Evolutionary conservation across 1,284 basidiomycete species (phyloP).

Genomic region (Inonotus obliquus): DNA sequence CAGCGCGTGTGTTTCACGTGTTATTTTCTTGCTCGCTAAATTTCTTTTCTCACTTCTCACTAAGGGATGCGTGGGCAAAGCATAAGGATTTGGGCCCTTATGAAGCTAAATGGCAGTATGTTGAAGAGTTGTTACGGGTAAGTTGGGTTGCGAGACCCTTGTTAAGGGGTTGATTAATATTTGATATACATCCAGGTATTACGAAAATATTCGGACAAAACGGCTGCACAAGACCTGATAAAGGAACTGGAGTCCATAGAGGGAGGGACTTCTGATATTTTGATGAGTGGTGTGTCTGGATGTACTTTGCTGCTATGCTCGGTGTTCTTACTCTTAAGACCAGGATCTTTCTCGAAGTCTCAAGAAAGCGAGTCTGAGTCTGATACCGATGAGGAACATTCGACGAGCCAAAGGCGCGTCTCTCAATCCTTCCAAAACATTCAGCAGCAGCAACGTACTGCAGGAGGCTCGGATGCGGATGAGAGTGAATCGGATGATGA

Average conservation of each 20-base stretch:
- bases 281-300: slow-evolving; percentile 57
- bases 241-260: slow-evolving; percentile 81
- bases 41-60: slow-evolving; percentile 3
- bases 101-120: slow-evolving; percentile 89
- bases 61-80: slow-evolving; percentile 93
- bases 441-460: slow-evolving; percentile 11
- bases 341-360: slow-evolving; percentile 46
- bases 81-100: slow-evolving; percentile 75
- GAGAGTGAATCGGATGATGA: slow-evolving; percentile 45
- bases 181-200: slow-evolving; percentile 50
- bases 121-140: slow-evolving; percentile 83
- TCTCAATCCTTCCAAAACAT: slow-evolving; percentile 19
- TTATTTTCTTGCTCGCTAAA: slow-evolving; percentile 2
- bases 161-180: not conserved
- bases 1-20: slow-evolving; percentile 25
- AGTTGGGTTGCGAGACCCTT: slow-evolving; percentile 17
- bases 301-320: not conserved
- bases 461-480: slow-evolving; percentile 25
- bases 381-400: slow-evolving; percentile 34
- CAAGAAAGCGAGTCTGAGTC: slow-evolving; percentile 55
- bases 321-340: not conserved
- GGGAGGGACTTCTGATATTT: slow-evolving; percentile 20
- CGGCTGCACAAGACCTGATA: slow-evolving; percentile 70
- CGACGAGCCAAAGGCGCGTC: slow-evolving; percentile 1
- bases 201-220: slow-evolving; percentile 79